Base-by-base conservation (phyloP, 2,329 filamentous ascomycete genomes). In the Xylaria sp. region DNA sequence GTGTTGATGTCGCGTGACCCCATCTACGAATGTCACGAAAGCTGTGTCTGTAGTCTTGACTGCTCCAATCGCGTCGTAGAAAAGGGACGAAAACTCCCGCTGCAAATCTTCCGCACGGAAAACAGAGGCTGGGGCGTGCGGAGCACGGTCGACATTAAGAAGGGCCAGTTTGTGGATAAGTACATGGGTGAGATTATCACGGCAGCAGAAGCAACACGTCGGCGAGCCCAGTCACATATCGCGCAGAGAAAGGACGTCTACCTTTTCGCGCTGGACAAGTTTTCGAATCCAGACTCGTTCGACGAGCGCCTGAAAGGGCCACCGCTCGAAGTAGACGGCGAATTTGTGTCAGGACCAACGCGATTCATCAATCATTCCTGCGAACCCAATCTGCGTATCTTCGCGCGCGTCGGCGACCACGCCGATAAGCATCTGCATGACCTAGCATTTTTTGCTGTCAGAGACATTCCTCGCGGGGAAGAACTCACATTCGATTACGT, bases 361-460 rank as follows among this genome's bases (percentile, higher is more conserved):
- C 87, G 92, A 2, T 96, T 95, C 79, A 92, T 95, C 78, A 96
- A 96, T 75, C 93, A 96, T 78, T 92, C 88, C 1, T 95, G 93
- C 78, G 88, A 92, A 4, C 92, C 93, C 0, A 95, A 94, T 75
- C 86, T 94, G 76, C 85, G 91, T 15, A 93, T 94, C 69, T 95
- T 94, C 79, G 92, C 91, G 0, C 89, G 93, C 0, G 91, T 92
- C 1, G 92, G 91, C 60, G 92, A 94, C 75, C 90, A 92, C 69
- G 88, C 91, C 0, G 91, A 94, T 75, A 89, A 89, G 67, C 86
- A 89, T 56, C 85, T 94, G 7, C 94, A 95, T 77, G 91, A 94
- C 69, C 82, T 95, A 57, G 92, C 92, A 0, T 86, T 95, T 69
- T 95, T 95, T 75, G 92, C 93, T 0, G 86, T 90, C 37, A 82